Conservation (phyloP, 2,329 filamentous ascomycete genomes). For the Emydomyces testavorans region DNA sequence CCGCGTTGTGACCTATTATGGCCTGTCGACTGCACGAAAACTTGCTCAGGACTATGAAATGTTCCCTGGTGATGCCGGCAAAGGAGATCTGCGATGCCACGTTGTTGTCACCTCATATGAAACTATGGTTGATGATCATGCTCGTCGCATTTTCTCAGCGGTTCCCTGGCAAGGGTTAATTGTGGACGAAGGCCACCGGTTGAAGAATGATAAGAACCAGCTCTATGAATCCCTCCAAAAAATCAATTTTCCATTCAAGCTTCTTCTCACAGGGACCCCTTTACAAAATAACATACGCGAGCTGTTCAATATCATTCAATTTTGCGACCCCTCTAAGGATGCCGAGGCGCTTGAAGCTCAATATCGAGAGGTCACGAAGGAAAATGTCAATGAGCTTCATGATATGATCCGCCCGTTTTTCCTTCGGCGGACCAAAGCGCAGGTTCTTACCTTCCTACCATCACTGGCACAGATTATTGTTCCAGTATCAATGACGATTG, state of each 20-base stretch:
- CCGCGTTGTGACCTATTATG: constrained; percentile 86
- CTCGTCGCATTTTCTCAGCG: constrained; percentile 52
- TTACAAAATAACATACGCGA: constrained; percentile 77
- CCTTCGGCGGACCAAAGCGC: constrained; percentile 69
- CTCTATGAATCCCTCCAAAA: constrained; percentile 64
- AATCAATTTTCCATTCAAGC: constrained; percentile 68
- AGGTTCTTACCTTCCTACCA: constrained; percentile 82
- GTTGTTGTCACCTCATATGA: constrained; percentile 94
- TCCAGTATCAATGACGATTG: constrained; percentile 83
- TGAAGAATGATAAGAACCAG: constrained; percentile 83
- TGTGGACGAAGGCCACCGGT: constrained; percentile 85
- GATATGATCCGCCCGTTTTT: constrained; percentile 65
- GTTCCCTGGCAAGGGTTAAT: constrained; percentile 80
- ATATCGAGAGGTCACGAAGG: constrained; percentile 66
- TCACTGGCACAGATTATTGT: constrained; percentile 91
- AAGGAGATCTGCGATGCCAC: constrained; percentile 65
- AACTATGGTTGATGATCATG: constrained; percentile 62
- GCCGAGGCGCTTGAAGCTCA: constrained; percentile 63
- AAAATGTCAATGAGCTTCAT: constrained; percentile 72
- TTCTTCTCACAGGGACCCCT: constrained; percentile 79
- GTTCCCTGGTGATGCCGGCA: constrained; percentile 48
- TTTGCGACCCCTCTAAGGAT: constrained; percentile 62
- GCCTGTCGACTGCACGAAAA: constrained; percentile 60
- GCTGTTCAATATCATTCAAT: constrained; percentile 92
- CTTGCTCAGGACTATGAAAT: constrained; percentile 75